Evolutionary conservation across 2,329 filamentous ascomycete genomes (phyloP), one percentile per base, ranked within the genome.

Genomic region (Xylariaceae sp.): DNA sequence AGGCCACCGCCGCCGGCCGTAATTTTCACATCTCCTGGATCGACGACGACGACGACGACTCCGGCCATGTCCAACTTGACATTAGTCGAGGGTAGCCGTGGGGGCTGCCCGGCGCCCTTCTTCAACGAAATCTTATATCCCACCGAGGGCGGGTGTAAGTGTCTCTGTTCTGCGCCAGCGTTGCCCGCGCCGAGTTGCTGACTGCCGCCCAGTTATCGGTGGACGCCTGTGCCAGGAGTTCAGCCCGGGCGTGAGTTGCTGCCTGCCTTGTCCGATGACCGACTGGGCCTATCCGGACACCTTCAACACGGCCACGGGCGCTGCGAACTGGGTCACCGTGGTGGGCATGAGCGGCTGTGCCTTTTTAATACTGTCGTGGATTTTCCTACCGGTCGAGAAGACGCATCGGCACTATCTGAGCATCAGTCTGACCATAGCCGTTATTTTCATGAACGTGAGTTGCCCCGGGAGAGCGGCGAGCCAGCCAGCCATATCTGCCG

Each of bases 341-440:
- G 75, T 70, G 8, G 78, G 86, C 35, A 70, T 88, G 26, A 61
- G 81, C 30, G 77, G 83, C 47, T 82, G 83, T 40, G 52, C 78
- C 12, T 90, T 92, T 52, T 66, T 96, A 36, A 64, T 96, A 12
- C 32, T 85, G 5, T 93, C 87, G 5, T 96, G 88, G 70, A 64
- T 77, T 3, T 68, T 82, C 11, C 67, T 98, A 15, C 89, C 92
- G 0, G 77, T 86, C 16, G 87, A 94, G 49, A 90, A 86, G 65
- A 95, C 92, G 5, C 78, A 87, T 52, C 79, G 89, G 33, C 92
- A 98, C 58, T 96, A 96, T 53, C 68, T 98, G 23, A 95, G 85
- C 54, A 82, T 95, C 44, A 92, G 87, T 56, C 67, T 96, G 32
- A 83, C 85, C 5, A 59, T 84, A 28, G 84, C 77, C 4, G 77